phyloP scores from a whole-genome alignment of 441 rosid genomes.

The Erodium texanum region DNA sequence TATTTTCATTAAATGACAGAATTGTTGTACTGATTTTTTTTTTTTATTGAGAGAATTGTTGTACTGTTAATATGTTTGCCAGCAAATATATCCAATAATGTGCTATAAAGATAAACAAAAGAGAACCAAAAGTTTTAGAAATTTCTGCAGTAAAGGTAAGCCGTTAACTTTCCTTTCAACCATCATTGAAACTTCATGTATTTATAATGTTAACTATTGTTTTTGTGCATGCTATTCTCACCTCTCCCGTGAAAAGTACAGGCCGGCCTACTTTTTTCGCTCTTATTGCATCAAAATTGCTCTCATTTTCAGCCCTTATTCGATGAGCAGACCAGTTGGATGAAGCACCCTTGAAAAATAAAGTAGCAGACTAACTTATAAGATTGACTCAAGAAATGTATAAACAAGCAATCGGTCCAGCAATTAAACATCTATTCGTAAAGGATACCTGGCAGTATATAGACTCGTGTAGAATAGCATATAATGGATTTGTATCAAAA shows the following conservation, averaged over 20 bases:
- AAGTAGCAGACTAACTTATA: constrained; percentile 8
- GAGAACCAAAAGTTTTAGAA: background rate
- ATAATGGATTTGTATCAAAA: constrained; percentile 82
- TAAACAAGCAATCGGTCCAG: background rate
- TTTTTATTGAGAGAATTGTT: too few relatives aligned
- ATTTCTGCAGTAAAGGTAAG: background rate
- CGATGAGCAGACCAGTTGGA: constrained; percentile 78
- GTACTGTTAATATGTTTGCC: background rate
- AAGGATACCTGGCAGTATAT: constrained; percentile 77
- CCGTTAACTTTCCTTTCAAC: background rate
- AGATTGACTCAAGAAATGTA: background rate
- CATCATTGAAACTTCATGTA: background rate
- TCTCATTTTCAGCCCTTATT: constrained; percentile 35
- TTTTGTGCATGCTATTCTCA: constrained; percentile 17
- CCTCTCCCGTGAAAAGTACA: constrained; percentile 87
- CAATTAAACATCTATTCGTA: background rate
- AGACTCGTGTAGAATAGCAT: constrained; percentile 69
- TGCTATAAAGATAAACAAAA: background rate
- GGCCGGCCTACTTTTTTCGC: constrained; percentile 62
- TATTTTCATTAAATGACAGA: background rate
- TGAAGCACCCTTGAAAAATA: constrained; percentile 49
- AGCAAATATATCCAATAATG: background rate
- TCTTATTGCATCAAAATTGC: constrained; percentile 52
- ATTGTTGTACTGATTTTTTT: background rate
- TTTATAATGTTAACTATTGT: background rate